Evolutionary conservation across 2,329 filamentous ascomycete genomes (phyloP).

Genomic region (Trichoderma harzianum): DNA sequence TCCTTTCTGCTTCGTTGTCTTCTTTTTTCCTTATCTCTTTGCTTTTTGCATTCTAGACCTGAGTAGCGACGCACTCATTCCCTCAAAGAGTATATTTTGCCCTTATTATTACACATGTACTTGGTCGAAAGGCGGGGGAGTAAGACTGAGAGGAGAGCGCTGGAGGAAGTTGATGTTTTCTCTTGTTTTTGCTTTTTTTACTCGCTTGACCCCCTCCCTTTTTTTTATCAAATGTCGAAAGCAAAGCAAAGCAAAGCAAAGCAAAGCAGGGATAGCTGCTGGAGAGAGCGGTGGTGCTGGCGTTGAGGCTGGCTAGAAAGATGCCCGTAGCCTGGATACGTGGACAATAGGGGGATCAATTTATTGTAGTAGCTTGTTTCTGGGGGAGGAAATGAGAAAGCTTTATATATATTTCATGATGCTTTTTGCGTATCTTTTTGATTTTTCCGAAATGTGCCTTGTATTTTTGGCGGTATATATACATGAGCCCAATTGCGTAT

Average conservation of each 20-base stretch:
- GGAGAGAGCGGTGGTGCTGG: background rate
- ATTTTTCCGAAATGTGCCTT: background rate
- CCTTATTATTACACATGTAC: conserved; percentile 2
- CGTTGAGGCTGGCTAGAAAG: conserved; percentile 17
- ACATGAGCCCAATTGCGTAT: background rate
- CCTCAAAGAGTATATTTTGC: conserved; percentile 24
- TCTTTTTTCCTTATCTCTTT: conserved; percentile 20
- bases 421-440: background rate
- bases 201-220: too few species aligned
- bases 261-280: background rate
- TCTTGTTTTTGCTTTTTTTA: background rate
- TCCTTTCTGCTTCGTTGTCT: conserved; percentile 21
- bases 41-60: conserved; percentile 30
- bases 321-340: conserved; percentile 20
- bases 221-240: background rate
- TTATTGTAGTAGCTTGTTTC: conserved; percentile 13
- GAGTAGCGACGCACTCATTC: conserved; percentile 29
- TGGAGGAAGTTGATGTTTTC: background rate
- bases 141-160: background rate
- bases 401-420: conserved; percentile 6
- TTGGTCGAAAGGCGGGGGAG: background rate
- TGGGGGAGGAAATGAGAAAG: conserved; percentile 17
- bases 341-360: conserved; percentile 14
- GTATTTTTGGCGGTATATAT: background rate
- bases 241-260: conserved; percentile 5